Base-by-base conservation (phyloP, 2,329 filamentous ascomycete species). In the Parastagonospora nodorum region DNA sequence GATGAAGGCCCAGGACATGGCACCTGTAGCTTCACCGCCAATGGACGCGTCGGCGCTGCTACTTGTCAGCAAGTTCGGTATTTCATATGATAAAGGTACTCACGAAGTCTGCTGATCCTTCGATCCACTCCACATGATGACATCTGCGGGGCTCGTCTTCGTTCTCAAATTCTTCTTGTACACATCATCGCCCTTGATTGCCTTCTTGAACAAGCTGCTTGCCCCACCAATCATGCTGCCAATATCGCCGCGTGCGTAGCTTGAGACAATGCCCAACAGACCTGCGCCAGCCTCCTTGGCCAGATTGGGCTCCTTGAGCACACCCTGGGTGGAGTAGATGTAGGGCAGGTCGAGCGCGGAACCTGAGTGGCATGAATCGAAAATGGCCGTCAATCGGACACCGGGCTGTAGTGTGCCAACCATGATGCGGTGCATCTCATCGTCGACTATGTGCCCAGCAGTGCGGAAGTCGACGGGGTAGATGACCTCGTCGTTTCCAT, bases 1-100 rank as follows among this genome's bases (percentile, higher is more conserved):
- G 74, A 99, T 94, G 74, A 99, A 99, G 2, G 94, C 94, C 86
- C 89, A 97, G 3, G 92, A 96, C 94, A 99, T 97, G 74, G 94
- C 94, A 48, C 94, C 94, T 0, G 94, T 99, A 30, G 94, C 93
- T 77, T 97, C 84, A 49, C 90, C 86, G 37, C 83, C 85, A 61
- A 97, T 97, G 27, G 86, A 89, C 10, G 94, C 92, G 74, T 99
- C 94, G 76, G 91, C 89, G 51, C 92, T 96, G 42, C 12, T n/a
- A 29, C 27, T 5, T 27, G 45, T 55, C 48, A 58, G 39, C 19
- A 43, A 24, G 5, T 24, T 24, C 19, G 19, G 19, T 24, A 5
- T 24, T 24, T 24, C 19, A 24, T 24, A 5, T 24, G 3, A 24
- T 5, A 24, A 24, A 24, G 19, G 5, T 24, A 86, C 88, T 78